Evolutionary conservation across 768 basidiomycete genomes (phyloP).

Genomic region (Leucocoprinus leucothites): DNA sequence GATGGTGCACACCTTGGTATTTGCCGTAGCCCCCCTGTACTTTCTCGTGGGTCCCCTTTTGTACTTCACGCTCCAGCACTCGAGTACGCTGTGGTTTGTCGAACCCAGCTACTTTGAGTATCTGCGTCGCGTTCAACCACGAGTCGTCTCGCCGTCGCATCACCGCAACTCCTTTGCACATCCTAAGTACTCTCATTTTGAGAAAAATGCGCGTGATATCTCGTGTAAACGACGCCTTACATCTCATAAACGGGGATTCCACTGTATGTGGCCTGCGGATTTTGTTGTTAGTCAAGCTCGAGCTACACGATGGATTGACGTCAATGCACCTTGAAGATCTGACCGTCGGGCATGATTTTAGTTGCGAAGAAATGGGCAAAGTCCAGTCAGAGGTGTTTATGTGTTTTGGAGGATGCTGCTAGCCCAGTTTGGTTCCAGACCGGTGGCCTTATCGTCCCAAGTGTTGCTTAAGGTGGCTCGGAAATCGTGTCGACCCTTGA

Average conservation of each 20-base stretch:
- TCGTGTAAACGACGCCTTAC: conserved; percentile 49
- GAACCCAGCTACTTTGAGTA: conserved; percentile 98
- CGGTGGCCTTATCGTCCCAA: conserved; percentile 17
- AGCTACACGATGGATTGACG: conserved; percentile 15
- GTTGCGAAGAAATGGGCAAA: neutral
- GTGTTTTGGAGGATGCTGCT: neutral
- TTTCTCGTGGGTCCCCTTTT: conserved; percentile 98
- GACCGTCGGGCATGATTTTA: conserved; percentile 67
- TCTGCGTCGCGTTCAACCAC: conserved; percentile 99
- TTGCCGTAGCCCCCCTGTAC: conserved; percentile 99
- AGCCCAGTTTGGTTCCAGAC: conserved; percentile 6
- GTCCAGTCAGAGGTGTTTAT: neutral
- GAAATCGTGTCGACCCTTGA: conserved; percentile 28
- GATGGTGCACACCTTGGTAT: conserved; percentile 78
- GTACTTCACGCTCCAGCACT: conserved; percentile 95
- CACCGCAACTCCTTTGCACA: conserved; percentile 93
- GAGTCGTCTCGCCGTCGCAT: conserved; percentile 96
- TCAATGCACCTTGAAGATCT: conserved; percentile 78
- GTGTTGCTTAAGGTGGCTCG: conserved; percentile 13
- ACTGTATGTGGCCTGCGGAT: conserved; percentile 80
- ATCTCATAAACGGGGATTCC: conserved; percentile 93
- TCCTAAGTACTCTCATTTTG: conserved; percentile 42
- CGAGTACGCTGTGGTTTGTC: conserved; percentile 98
- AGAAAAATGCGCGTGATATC: conserved; percentile 31
- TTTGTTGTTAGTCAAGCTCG: conserved; percentile 22